Base-by-base conservation (phyloP, 2,329 filamentous ascomycete species). In the Alternaria consortialis region DNA sequence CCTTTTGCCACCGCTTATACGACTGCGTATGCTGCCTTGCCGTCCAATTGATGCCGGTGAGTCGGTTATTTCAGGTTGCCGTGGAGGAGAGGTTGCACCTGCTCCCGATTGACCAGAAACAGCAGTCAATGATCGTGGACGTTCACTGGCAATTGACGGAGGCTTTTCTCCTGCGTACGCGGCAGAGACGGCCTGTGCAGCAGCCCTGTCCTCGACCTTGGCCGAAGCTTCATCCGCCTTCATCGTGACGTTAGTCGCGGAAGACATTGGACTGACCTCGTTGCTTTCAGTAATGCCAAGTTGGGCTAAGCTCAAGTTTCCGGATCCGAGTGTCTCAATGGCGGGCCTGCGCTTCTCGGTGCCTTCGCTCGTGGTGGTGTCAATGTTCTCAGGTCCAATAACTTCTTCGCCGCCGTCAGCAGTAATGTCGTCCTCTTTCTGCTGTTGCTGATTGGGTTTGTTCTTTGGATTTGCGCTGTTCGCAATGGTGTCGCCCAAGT, bases 241-340 rank as follows among this genome's bases (percentile, higher is more conserved):
- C 76, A 79, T 59, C 66, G 79, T 46, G 77, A 90, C 84, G 11
- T 88, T 87, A 58, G 87, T 86, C 52, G 82, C 86, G n/a, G 86
- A 82, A 46, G 80, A 83, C 69, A 86, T 84, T 4, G 88, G 85
- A 32, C 85, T 89, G 50, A 84, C 78, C n/a, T 85, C 77, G 50
- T 81, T 78, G 70, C 81, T 81, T n/a, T 92, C 90, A 11, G 84
- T 79, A 56, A 98, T 91, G 34, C 94, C 94, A 42, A 98, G 84
- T 73, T 97, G 92, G 71, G 92, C 93, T 58, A 98, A 85, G 76
- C 92, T 97, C 48, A 99, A 83, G 73, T 97, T 92, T 5, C 95
- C 95, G 71, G 88, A 88, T 12, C 95, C 95, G 51, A 99, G 84
- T 1, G 95, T 98, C 73, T 94, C 93, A 2, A 97, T 87, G 1